A percentile compares a stretch with the other conserved stretches of the same genome.
These are phyloP conservation scores for Vanderwaltozyma tropicalis DNA, from an alignment of 805 yeast species.

Conservation along the genomic window DNA sequence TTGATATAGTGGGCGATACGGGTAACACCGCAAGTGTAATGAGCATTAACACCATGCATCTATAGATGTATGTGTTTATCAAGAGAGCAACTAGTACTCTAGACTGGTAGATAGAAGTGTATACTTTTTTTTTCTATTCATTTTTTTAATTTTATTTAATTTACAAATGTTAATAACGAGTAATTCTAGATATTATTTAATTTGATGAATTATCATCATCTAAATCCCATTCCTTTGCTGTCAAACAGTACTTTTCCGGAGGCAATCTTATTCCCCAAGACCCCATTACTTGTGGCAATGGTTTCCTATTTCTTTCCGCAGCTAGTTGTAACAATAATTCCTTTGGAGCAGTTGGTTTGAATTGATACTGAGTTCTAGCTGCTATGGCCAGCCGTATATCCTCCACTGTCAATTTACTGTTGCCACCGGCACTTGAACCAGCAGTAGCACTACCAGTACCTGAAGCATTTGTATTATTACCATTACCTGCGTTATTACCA, in stretches of 20 bases:
- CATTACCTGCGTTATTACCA: slow-evolving; percentile 23
- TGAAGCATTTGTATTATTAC: slow-evolving; percentile 2
- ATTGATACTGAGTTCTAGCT: slow-evolving; percentile 89
- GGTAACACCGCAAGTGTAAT: too few relatives aligned
- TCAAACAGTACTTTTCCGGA: slow-evolving; percentile 92
- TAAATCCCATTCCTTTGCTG: slow-evolving; percentile 36
- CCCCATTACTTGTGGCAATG: slow-evolving; percentile 85
- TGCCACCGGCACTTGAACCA: not conserved
- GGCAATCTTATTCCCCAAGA: slow-evolving; percentile 90
- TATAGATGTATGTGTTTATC: too few relatives aligned
- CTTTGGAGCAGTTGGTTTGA: slow-evolving; percentile 86
- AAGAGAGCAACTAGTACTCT: too few relatives aligned
- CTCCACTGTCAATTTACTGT: slow-evolving; percentile 62
- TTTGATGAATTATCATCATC: not conserved
- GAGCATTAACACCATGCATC: too few relatives aligned
- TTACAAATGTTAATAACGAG: too few relatives aligned
- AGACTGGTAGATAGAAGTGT: too few relatives aligned
- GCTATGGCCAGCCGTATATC: slow-evolving; percentile 89
- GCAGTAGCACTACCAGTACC: not conserved
- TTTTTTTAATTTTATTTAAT: slow-evolving; percentile 31
- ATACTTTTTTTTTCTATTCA: too few relatives aligned
- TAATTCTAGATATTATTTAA: too few relatives aligned
- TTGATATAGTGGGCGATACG: too few relatives aligned
- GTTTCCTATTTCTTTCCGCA: slow-evolving; percentile 78
- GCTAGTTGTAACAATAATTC: slow-evolving; percentile 86